A percentile compares a stretch with the other conserved stretches of the same genome.
These are phyloP conservation scores for Corrigiola litoralis DNA, from an alignment of 179 eudicot species.

Conservation along the genomic window DNA sequence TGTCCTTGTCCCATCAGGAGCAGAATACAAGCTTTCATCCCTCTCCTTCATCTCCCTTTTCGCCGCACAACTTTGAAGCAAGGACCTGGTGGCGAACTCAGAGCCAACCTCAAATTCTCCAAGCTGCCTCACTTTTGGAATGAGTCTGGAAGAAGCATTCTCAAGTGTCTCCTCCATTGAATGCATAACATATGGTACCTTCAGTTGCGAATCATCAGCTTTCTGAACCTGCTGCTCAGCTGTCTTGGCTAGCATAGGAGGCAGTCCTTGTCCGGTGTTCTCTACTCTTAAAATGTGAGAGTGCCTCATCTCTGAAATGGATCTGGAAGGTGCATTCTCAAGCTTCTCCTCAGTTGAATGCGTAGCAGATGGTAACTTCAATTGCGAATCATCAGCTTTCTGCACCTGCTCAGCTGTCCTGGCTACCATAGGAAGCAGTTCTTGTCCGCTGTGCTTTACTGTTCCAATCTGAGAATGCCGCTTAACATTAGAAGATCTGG, in stretches of 20 bases:
- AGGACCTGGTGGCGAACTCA: neutral
- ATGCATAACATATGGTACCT: neutral
- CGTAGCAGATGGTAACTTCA: neutral
- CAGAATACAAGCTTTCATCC: slow-evolving; percentile 3
- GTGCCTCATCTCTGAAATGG: neutral
- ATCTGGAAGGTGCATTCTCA: neutral
- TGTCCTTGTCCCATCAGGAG: slow-evolving; percentile 2
- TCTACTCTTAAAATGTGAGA: neutral
- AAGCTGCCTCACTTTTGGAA: neutral
- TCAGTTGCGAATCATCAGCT: neutral
- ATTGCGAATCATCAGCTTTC: neutral
- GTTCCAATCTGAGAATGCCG: neutral
- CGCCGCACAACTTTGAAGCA: neutral
- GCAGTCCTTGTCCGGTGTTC: neutral
- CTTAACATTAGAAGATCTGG: neutral
- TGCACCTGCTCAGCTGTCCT: too few relatives aligned
- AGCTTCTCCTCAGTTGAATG: neutral
- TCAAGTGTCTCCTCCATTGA: neutral
- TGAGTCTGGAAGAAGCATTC: neutral
- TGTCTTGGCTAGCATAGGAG: neutral
- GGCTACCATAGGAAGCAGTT: slow-evolving; percentile 8
- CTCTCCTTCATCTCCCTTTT: neutral
- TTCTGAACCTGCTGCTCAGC: slow-evolving; percentile 1
- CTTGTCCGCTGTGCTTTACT: neutral
- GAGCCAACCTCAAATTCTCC: slow-evolving; percentile 11